Conservation (phyloP, 495 filamentous ascomycete species). For the Xylaria sp. region DNA sequence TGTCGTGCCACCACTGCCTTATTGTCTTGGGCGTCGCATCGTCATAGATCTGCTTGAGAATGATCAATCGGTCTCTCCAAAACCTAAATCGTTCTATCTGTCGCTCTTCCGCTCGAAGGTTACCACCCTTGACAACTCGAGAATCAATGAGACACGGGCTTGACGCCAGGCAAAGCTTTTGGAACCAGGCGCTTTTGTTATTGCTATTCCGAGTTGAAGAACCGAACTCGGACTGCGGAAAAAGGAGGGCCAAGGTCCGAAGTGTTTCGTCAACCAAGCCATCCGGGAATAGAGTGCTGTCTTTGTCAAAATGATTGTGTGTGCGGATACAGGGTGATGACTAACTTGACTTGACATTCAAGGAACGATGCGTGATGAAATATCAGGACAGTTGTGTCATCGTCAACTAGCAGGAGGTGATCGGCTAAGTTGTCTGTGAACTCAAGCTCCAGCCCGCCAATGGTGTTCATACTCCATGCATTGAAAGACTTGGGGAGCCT, state of each 20-base stretch:
- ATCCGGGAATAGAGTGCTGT: slow-evolving; percentile 37
- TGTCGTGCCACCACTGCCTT: slow-evolving; percentile 59
- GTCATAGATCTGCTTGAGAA: slow-evolving; percentile 61
- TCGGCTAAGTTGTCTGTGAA: slow-evolving; percentile 56
- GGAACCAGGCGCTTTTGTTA: slow-evolving; percentile 26
- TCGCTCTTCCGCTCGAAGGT: slow-evolving; percentile 16
- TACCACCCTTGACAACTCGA: slow-evolving; percentile 11
- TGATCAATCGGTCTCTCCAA: slow-evolving; percentile 59
- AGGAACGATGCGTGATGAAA: slow-evolving; percentile 57
- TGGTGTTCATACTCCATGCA: slow-evolving; percentile 35
- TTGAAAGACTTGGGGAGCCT: slow-evolving; percentile 39
- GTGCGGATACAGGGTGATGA: neutral
- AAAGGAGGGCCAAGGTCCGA: slow-evolving; percentile 51
- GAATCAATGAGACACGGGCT: slow-evolving; percentile 18
- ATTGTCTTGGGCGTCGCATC: slow-evolving; percentile 54
- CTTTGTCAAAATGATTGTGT: neutral
- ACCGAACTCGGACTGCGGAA: slow-evolving; percentile 46
- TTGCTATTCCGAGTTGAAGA: slow-evolving; percentile 36
- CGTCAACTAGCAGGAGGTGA: slow-evolving; percentile 52
- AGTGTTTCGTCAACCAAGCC: slow-evolving; percentile 55
- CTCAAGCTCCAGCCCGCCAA: slow-evolving; percentile 48
- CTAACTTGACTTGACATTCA: slow-evolving; percentile 31
- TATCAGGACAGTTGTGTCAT: slow-evolving; percentile 48
- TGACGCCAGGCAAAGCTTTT: slow-evolving; percentile 1
- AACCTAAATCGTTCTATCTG: slow-evolving; percentile 53